Evolutionary conservation across 2,329 filamentous ascomycete species (phyloP), one percentile per base, ranked within the genome.

Genomic region (Neopestalotiopsis rosae): DNA sequence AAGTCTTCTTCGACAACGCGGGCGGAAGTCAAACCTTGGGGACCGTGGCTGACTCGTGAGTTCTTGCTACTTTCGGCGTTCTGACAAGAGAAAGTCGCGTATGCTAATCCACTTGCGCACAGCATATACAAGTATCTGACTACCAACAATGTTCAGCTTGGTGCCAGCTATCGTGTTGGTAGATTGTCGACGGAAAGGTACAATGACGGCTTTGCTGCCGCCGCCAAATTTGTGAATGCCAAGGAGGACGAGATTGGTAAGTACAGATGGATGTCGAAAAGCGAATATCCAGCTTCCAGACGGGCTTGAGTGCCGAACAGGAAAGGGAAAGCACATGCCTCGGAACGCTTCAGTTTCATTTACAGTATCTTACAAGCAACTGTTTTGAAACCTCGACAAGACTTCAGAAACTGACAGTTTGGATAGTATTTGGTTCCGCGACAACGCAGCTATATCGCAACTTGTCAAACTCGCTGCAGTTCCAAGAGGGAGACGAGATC

Each of bases 401-500:
- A n/a, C 17, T 52, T 52, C 45, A 52, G n/a, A 24, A 13, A 17
- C 40, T 65, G 20, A 65, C 45, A 9, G 65, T 28, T 28, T 3
- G 67, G 34, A 14, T 32, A 89, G 91, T 92, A 61, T 86, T 94
- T 67, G 92, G 92, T 1, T 82, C 90, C 0, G 93, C 92, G 1
- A 93, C 92, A 0, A 95, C 93, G 0, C 92, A 94, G 76, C 86
- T 94, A 10, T 88, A 94, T 74, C 89, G 92, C 72, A 95, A 94
- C 76, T 85, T 94, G 17, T 87, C 89, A 0, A 83, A 83, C 28
- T 81, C 87, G 2, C 79, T 91, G 5, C 74, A 77, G 12, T 88
- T 91, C 75, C 74, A 82, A 12, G 76, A 83, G 1, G 88, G 88
- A 58, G 88, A 90, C 69, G 91, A 94, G 75, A 85, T 95, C 63